Percentiles rank a stretch among this genome's conserved stretches.
These are phyloP conservation scores for Climacium dendroides DNA, from an alignment of 225 moss, liverwort and hornwort species.

Conservation along the genomic window DNA sequence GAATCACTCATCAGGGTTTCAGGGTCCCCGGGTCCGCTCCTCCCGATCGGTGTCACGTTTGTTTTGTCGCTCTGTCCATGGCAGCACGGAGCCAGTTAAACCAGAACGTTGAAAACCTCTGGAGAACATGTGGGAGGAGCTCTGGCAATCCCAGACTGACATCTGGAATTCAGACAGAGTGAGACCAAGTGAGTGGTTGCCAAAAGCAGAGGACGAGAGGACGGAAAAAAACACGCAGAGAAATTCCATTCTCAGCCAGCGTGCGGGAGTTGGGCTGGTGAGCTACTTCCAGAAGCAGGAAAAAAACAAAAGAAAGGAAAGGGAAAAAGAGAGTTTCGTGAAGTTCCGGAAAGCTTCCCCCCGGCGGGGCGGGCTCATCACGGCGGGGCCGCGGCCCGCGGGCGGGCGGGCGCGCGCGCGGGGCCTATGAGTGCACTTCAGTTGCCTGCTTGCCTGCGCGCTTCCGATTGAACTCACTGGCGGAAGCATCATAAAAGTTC, in stretches of 20 bases:
- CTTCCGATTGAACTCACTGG: too few relatives aligned
- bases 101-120: neutral
- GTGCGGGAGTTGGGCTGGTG: neutral
- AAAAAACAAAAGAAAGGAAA: neutral
- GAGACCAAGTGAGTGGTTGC: neutral
- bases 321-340: rapidly evolving
- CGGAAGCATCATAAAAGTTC: too few relatives aligned
- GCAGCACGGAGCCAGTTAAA: neutral
- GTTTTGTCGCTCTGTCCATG: neutral
- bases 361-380: too few relatives aligned
- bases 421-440: too few relatives aligned
- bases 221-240: neutral
- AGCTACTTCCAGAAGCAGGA: neutral
- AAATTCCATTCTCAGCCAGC: neutral
- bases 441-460: too few relatives aligned
- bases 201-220: neutral
- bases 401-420: too few relatives aligned
- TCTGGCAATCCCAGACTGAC: neutral
- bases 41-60: neutral
- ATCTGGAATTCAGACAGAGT: neutral
- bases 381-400: too few relatives aligned
- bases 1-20: neutral
- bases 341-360: neutral
- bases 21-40: too few relatives aligned
- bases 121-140: neutral